A percentile compares a stretch with the other conserved stretches of the same genome.
Evolutionary conservation across 2,329 filamentous ascomycete species (phyloP).

Genomic region (Davidsoniella eucalypti): DNA sequence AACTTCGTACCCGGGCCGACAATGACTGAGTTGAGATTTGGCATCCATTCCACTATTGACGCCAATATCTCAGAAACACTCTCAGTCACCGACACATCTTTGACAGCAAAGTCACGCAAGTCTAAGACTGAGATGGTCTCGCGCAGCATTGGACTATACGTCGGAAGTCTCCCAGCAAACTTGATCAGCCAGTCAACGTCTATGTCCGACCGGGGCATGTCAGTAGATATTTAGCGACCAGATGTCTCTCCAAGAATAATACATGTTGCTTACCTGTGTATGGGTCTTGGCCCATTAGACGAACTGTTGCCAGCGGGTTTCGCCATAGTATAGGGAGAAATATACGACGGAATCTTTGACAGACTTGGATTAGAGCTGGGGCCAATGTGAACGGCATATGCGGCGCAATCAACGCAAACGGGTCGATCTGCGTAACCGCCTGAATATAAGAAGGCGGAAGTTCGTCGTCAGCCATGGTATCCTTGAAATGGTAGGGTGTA

Average conservation of each 20-base stretch:
- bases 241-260: neutral
- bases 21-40: constrained; percentile 3
- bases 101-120: constrained; percentile 3
- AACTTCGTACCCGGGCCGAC: constrained; percentile 4
- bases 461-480: too few relatives aligned
- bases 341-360: constrained; percentile 27
- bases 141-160: neutral
- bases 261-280: constrained; percentile 24
- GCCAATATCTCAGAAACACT: neutral
- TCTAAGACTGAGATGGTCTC: constrained; percentile 8
- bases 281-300: constrained; percentile 25
- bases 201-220: neutral
- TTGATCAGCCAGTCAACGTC: constrained; percentile 6
- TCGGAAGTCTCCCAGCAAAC: neutral
- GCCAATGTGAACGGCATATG: constrained; percentile 28
- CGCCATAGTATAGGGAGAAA: constrained; percentile 38
- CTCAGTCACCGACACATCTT: constrained; percentile 1
- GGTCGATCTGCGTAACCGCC: constrained; percentile 16
- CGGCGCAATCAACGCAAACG: constrained; percentile 31
- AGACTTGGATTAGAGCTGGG: constrained; percentile 31
- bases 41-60: constrained; percentile 3
- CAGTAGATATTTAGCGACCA: neutral
- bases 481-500: too few relatives aligned
- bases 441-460: neutral
- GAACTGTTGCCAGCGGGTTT: constrained; percentile 27